Percentiles rank a stretch among this genome's conserved stretches.
These are phyloP conservation scores for Coniochaeta prunicola DNA, from an alignment of 2,329 filamentous ascomycete species.

Conservation along the genomic window DNA sequence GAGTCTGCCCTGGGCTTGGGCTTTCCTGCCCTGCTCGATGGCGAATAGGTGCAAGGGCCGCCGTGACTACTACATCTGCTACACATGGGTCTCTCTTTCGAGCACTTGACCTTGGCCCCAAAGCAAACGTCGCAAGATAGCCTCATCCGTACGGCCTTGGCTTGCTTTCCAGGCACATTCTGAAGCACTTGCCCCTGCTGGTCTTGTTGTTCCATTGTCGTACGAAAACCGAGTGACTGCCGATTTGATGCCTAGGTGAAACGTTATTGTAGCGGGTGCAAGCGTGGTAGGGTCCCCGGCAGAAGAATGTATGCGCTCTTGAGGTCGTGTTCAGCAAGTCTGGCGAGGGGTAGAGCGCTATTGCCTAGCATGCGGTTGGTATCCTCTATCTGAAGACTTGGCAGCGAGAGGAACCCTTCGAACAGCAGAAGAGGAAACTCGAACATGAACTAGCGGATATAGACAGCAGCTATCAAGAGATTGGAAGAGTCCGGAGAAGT, in stretches of 20 bases:
- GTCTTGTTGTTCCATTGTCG: background rate
- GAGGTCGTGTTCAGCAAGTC: background rate
- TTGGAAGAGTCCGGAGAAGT: background rate
- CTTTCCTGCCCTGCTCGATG: slow-evolving; percentile 42
- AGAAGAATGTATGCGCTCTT: background rate
- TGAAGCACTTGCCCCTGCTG: background rate
- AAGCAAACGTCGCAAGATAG: slow-evolving; percentile 47
- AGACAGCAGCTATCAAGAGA: background rate
- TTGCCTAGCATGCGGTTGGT: background rate
- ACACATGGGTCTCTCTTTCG: slow-evolving; percentile 45
- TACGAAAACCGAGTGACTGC: background rate
- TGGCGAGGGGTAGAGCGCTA: background rate
- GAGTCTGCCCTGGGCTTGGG: slow-evolving; percentile 32
- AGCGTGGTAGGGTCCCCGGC: background rate
- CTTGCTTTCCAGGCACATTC: background rate
- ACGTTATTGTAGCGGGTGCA: background rate
- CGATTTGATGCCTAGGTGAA: background rate
- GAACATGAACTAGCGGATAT: background rate
- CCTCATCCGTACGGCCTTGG: background rate
- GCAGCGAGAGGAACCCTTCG: background rate
- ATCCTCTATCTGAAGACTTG: background rate
- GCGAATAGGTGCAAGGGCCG: slow-evolving; percentile 43
- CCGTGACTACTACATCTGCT: slow-evolving; percentile 42
- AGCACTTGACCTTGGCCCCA: slow-evolving; percentile 49
- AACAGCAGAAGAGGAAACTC: background rate